phyloP scores from a whole-genome alignment of 331 rosid genomes.

The Acacia concinna region DNA sequence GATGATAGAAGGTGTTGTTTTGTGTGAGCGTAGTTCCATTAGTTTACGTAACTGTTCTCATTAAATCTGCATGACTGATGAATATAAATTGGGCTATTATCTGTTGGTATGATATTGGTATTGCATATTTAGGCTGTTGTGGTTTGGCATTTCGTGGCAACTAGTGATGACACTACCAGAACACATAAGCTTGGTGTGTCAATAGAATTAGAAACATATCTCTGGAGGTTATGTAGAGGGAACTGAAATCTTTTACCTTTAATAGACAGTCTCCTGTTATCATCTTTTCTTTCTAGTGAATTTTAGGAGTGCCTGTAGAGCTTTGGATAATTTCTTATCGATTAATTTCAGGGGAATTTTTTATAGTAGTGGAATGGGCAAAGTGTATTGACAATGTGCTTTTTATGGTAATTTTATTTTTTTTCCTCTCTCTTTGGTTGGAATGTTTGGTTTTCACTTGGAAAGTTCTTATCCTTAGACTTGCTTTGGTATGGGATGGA shows the following conservation, averaged over 20 bases:
- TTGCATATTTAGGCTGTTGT: neutral
- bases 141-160: neutral
- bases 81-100: neutral
- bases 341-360: neutral
- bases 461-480: neutral
- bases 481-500: constrained; percentile 1
- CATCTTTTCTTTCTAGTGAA: neutral
- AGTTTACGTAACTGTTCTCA: neutral
- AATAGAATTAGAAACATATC: neutral
- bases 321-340: neutral
- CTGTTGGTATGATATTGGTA: neutral
- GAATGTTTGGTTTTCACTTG: neutral
- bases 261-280: neutral
- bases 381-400: neutral
- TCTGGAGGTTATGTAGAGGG: neutral
- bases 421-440: neutral
- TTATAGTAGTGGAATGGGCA: neutral
- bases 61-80: neutral
- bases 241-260: neutral
- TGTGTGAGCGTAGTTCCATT: neutral
- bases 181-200: neutral
- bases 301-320: neutral
- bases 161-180: no score
- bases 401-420: neutral
- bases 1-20: neutral